Conservation (phyloP, 352 stramenopile genomes). For the Globisporangium apiculatum region DNA sequence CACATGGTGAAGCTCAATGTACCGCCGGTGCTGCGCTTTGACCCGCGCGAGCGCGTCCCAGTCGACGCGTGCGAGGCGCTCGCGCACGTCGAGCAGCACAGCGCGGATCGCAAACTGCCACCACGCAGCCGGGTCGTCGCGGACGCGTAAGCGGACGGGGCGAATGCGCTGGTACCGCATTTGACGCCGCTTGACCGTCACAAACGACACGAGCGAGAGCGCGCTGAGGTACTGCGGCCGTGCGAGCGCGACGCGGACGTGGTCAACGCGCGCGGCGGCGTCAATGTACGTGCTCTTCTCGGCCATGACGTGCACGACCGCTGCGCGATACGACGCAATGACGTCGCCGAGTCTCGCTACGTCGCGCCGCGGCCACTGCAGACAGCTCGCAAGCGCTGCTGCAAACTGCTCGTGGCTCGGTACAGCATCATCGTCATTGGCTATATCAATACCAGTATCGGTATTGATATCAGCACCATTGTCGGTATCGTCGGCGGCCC, state of each 20-base stretch:
- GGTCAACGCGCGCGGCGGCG: slow-evolving; percentile 58
- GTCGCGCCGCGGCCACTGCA: slow-evolving; percentile 63
- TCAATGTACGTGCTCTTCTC: slow-evolving; percentile 88
- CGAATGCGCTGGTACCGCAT: slow-evolving; percentile 49
- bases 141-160: slow-evolving; percentile 34
- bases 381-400: slow-evolving; percentile 57
- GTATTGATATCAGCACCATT: slow-evolving; percentile 34
- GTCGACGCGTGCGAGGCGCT: slow-evolving; percentile 65
- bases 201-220: slow-evolving; percentile 66
- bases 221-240: slow-evolving; percentile 71
- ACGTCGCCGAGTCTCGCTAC: slow-evolving; percentile 51
- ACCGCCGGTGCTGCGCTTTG: slow-evolving; percentile 31
- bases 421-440: slow-evolving; percentile 64
- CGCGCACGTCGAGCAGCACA: slow-evolving; percentile 63
- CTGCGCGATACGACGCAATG: slow-evolving; percentile 68
- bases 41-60: slow-evolving; percentile 38
- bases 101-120: slow-evolving; percentile 75
- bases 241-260: slow-evolving; percentile 56
- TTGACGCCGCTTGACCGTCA: slow-evolving; percentile 55
- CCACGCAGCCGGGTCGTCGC: slow-evolving; percentile 47
- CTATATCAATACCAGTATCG: no score
- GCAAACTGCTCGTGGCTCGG: slow-evolving; percentile 72
- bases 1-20: slow-evolving; percentile 55
- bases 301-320: slow-evolving; percentile 77
- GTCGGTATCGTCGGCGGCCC: slow-evolving; percentile 37